These are phyloP conservation scores for Triticum dicoccoides DNA, from an alignment of 176 grass and related monocot genomes.

Conservation along the genomic window DNA sequence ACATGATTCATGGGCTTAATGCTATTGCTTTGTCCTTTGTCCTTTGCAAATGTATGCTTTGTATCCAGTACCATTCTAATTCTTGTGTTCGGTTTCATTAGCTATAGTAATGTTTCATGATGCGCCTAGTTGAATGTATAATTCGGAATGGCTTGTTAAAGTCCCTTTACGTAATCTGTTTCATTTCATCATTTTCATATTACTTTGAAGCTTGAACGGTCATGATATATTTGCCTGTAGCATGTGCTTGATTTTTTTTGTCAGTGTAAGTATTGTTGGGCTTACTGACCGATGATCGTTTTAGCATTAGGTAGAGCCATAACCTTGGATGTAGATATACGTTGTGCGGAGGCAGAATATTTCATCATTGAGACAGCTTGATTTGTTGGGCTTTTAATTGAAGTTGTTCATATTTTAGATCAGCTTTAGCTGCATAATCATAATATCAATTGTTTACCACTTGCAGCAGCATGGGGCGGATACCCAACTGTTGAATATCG, in stretches of 20 bases:
- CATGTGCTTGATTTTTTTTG: too few species aligned
- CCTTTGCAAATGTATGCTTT: not conserved
- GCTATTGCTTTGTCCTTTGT: not conserved
- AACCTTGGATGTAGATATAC: not conserved
- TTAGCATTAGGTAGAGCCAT: not conserved
- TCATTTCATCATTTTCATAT: not conserved
- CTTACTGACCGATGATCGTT: not conserved
- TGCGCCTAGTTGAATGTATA: not conserved
- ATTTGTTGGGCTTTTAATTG: not conserved
- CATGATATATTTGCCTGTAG: not conserved
- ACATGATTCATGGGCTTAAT: not conserved
- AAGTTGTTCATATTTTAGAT: not conserved
- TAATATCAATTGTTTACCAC: not conserved
- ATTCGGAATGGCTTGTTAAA: not conserved
- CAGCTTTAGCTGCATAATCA: not conserved
- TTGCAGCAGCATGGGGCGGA: constrained; percentile 40
- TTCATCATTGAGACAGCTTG: not conserved
- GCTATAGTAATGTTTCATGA: not conserved
- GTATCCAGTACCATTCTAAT: not conserved
- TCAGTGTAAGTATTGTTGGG: not conserved
- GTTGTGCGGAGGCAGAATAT: not conserved
- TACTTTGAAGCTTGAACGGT: not conserved
- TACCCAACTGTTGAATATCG: constrained; percentile 43
- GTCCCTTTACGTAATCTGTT: not conserved
- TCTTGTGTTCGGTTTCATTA: not conserved